Conservation (phyloP, 2,329 filamentous ascomycete species). For the Colletotrichum eleusines region DNA sequence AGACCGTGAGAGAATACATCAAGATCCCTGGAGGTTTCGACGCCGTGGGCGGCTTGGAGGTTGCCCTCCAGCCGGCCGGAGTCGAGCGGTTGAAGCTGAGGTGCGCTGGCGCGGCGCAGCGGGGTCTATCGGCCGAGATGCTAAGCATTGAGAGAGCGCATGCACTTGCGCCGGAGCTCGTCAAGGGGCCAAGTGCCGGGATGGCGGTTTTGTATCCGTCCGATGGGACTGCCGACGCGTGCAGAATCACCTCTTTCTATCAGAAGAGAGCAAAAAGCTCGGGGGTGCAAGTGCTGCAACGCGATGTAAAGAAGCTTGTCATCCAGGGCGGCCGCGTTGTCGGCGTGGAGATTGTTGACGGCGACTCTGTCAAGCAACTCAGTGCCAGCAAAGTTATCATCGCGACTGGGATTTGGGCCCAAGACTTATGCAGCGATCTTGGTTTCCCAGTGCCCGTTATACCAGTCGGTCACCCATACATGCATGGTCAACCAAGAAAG, state of each 20-base stretch:
- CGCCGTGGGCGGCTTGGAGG: constrained; percentile 24
- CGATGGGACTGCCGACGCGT: constrained; percentile 26
- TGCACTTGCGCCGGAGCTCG: constrained; percentile 20
- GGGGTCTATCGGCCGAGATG: constrained; percentile 10
- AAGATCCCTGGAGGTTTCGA: constrained; percentile 27
- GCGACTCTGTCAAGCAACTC: not conserved
- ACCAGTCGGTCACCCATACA: constrained; percentile 29
- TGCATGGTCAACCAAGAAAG: constrained; percentile 1
- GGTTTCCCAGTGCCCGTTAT: constrained; percentile 24
- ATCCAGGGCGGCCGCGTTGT: constrained; percentile 1
- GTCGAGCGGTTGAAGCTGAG: constrained; percentile 2
- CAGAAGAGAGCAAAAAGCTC: constrained; percentile 11
- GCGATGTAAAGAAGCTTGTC: constrained; percentile 1
- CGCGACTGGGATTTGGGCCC: constrained; percentile 29
- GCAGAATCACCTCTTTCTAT: constrained; percentile 23
- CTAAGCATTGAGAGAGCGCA: constrained; percentile 13
- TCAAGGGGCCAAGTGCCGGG: constrained; percentile 5
- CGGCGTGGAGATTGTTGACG: constrained; percentile 4
- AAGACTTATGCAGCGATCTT: constrained; percentile 2
- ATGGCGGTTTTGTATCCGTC: constrained; percentile 15
- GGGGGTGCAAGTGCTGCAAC: constrained; percentile 4
- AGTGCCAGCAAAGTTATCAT: constrained; percentile 17
- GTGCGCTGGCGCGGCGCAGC: not conserved
- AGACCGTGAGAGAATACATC: constrained; percentile 18
- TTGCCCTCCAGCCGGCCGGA: constrained; percentile 1